Base-by-base conservation (phyloP, 2,329 filamentous ascomycete genomes). In the Phaeosphaeria sp. region DNA sequence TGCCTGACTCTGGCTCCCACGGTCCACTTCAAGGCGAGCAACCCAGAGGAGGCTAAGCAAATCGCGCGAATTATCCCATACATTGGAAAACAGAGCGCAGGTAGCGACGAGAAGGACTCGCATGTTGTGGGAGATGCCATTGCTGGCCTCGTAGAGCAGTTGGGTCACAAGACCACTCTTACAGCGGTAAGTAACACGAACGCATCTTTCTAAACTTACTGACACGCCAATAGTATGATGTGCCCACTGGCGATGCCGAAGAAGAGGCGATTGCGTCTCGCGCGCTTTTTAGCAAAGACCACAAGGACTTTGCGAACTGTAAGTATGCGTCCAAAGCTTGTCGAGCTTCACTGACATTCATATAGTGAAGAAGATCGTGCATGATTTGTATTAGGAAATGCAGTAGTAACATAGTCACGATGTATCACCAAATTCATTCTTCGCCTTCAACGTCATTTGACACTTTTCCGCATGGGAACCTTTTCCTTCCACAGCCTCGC, bases 1-100 rank as follows among this genome's bases (percentile, higher is more conserved):
- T 85, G 83, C 61, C 61, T 86, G 61, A 85, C 82, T 24, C 69
- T 86, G 3, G 81, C 81, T 0, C 81, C 82, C 46, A 84, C 85
- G 1, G 79, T 86, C 2, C 82, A 81, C 64, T 72, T 85, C 49
- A 86, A 85, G 61, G 81, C 83, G 0, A 71, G 74, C 52, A 79
- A 79, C 17, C 70, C 73, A 8, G 77, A 79, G 15, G 80, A 82
- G 55, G 82, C 82, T 20, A 78, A 74, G 55, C 79, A 83, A 57
- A 77, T 84, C 53, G 79, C 80, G 3, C 74, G 82, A 17, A 77
- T 82, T 52, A 66, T 82, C 17, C 79, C 79, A 3, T 81, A 79
- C 49, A 78, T 83, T 49, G 79, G 79, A 3, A 68, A 80, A 50
- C 59, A 73, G 45, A 75, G 70, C 51, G 77, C 75, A 11, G 81